These are phyloP conservation scores for Blastobotrys buckinghamii DNA, from an alignment of 1,139 yeast genomes.

Conservation along the genomic window DNA sequence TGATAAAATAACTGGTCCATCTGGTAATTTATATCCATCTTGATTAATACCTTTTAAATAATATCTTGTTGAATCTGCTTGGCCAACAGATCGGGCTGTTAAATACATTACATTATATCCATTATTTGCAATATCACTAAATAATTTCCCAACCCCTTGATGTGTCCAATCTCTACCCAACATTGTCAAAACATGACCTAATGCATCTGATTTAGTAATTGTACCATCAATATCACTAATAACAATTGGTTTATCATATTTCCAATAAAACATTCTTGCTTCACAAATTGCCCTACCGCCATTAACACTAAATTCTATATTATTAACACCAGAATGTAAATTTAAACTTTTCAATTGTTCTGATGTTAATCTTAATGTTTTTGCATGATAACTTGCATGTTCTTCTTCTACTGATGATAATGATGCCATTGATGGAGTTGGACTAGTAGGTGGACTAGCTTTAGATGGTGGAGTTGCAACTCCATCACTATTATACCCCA, in stretches of 20 bases:
- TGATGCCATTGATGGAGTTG: conserved; percentile 13
- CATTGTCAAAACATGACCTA: conserved; percentile 93
- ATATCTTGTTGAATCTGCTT: conserved; percentile 87
- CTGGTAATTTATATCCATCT: conserved; percentile 65
- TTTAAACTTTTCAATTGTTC: conserved; percentile 76
- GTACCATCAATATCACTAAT: conserved; percentile 98
- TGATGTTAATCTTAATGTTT: conserved; percentile 84
- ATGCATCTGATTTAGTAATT: conserved; percentile 93
- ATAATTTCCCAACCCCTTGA: conserved; percentile 86
- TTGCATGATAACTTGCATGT: conserved; percentile 47
- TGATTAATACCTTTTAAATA: conserved; percentile 77
- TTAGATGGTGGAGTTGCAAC: conserved; percentile 1
- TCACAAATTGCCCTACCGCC: conserved; percentile 73
- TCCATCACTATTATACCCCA: conserved; percentile 16
- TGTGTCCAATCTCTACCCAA: conserved; percentile 99
- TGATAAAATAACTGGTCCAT: conserved; percentile 90
- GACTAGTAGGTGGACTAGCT: conserved; percentile 8
- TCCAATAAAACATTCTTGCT: conserved; percentile 81
- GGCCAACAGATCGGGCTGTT: conserved; percentile 94
- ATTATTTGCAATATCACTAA: conserved; percentile 74
- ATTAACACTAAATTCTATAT: conserved; percentile 69
- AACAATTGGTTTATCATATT: conserved; percentile 77
- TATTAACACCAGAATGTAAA: conserved; percentile 74
- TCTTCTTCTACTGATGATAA: conserved; percentile 1
- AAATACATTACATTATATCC: conserved; percentile 92